Evolutionary conservation across 2,329 filamentous ascomycete genomes (phyloP).

Genomic region (Arthrobotrys sphaeroides): DNA sequence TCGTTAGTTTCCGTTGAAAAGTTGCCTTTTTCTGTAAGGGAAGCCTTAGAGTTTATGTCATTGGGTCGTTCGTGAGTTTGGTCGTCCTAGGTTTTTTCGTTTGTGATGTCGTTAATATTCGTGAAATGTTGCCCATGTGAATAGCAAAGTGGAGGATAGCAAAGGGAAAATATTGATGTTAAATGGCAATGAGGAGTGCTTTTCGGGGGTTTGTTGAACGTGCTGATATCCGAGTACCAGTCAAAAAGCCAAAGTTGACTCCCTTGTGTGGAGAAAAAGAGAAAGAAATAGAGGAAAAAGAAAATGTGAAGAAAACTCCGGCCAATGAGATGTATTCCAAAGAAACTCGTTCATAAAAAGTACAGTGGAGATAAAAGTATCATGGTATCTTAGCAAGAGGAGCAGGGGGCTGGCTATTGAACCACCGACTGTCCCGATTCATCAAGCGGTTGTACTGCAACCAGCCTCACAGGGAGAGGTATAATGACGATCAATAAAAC

Average conservation of each 20-base stretch:
- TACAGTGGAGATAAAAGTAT: slow-evolving; percentile 16
- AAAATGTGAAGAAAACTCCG: slow-evolving; percentile 9
- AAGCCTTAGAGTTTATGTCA: neutral
- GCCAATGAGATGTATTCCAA: slow-evolving; percentile 6
- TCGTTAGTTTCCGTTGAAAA: slow-evolving; percentile 1
- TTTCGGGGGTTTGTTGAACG: neutral
- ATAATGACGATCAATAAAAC: slow-evolving; percentile 21
- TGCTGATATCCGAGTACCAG: neutral
- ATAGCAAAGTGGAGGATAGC: neutral
- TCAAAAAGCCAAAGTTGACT: neutral
- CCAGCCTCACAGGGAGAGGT: neutral
- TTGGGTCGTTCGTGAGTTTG: neutral
- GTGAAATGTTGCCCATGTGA: slow-evolving; percentile 3
- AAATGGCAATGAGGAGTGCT: too few relatives aligned
- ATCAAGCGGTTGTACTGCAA: neutral
- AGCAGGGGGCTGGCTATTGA: neutral
- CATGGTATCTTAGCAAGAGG: slow-evolving; percentile 7
- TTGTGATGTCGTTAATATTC: slow-evolving; percentile 12
- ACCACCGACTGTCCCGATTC: neutral
- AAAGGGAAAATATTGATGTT: neutral
- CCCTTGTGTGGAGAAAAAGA: neutral
- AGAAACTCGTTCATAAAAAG: slow-evolving; percentile 18
- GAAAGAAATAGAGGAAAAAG: neutral
- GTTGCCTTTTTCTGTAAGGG: slow-evolving; percentile 15
- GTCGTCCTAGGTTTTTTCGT: neutral